Evolutionary conservation across 2,329 filamentous ascomycete genomes (phyloP).

Genomic region (Acarospora socialis): DNA sequence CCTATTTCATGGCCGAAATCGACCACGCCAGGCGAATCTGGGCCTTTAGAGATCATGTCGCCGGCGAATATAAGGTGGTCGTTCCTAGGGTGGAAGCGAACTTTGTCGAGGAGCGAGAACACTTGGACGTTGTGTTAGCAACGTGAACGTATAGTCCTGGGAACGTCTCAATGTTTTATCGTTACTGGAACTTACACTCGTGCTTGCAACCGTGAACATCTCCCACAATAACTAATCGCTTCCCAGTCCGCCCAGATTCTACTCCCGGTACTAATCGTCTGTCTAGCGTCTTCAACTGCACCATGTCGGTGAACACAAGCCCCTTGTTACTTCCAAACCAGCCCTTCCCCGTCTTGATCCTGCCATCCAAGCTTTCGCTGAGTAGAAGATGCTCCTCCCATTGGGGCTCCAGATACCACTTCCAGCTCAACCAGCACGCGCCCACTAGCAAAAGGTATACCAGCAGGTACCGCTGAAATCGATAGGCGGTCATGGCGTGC

Average conservation of each 20-base stretch:
- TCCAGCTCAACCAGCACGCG: slow-evolving; percentile 23
- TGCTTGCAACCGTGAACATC: slow-evolving; percentile 82
- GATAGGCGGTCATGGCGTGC: slow-evolving; percentile 25
- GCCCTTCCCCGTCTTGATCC: slow-evolving; percentile 17
- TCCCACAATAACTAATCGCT: slow-evolving; percentile 65
- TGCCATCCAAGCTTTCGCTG: slow-evolving; percentile 5
- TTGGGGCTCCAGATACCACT: slow-evolving; percentile 19
- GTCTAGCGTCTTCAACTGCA: slow-evolving; percentile 37
- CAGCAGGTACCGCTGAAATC: slow-evolving; percentile 26
- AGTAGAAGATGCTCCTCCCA: slow-evolving; percentile 19
- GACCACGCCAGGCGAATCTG: slow-evolving; percentile 66
- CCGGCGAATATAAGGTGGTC: slow-evolving; percentile 69
- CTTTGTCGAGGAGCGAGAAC: slow-evolving; percentile 48
- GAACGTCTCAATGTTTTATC: too few species aligned
- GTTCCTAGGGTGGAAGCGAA: slow-evolving; percentile 42
- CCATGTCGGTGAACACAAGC: slow-evolving; percentile 35
- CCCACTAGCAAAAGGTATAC: slow-evolving; percentile 23
- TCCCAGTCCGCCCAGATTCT: slow-evolving; percentile 23
- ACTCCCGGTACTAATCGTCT: slow-evolving; percentile 30
- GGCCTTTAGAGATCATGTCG: slow-evolving; percentile 75
- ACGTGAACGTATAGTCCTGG: too few species aligned
- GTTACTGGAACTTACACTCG: slow-evolving; percentile 36
- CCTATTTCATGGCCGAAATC: slow-evolving; percentile 56
- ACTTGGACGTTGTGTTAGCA: too few species aligned
- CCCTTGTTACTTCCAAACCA: slow-evolving; percentile 34